Evolutionary conservation across 495 filamentous ascomycete genomes (phyloP), one percentile per base, ranked within the genome.

Genomic region (Penicillium ucsense): DNA sequence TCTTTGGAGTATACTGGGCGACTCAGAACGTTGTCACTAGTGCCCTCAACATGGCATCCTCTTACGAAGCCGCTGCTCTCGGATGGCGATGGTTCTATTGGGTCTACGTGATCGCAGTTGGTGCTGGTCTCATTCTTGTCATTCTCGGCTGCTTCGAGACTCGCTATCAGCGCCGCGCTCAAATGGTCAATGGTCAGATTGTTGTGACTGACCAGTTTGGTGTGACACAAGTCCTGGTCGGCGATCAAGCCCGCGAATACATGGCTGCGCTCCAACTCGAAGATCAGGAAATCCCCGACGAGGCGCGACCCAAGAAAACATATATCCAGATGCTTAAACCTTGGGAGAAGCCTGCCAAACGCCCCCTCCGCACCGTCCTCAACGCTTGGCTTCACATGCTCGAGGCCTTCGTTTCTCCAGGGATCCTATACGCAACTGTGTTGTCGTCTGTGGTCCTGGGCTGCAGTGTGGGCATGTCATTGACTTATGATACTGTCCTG

Each of bases 21-120:
- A 55, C 60, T 1, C 65, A 69, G 42, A 69, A 63, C 42, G 46
- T 55, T 6, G 53, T 69, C 4, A 60, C 64, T 35, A 56, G 57
- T 6, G 47, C 45, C 35, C 45, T 67, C 8, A 65, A 58, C 32
- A 42, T 66, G 8, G 65, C 63, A 8, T 53, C 46, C 12, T 65
- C 63, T 2, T 67, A 66, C 44, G 59, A 65, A 37, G 58, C 53
- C 0, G 63, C 55, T 2, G 59, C 59, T 11, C 46, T 64, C 1
- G 61, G 61, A 9, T 68, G 64, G 64, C 55, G 65, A 36, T 68
- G 65, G 65, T 67, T 64, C 42, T 68, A 68, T 49, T 66, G 65
- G 65, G 56, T 68, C 0, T 66, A 57, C 33, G 53, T 57, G 0
- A 62, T 66, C 38, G 53, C 64, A 0, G 43, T 67, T 8, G 65